phyloP scores from a whole-genome alignment of 1,284 basidiomycete genomes.

The Ganoderma multipileum region DNA sequence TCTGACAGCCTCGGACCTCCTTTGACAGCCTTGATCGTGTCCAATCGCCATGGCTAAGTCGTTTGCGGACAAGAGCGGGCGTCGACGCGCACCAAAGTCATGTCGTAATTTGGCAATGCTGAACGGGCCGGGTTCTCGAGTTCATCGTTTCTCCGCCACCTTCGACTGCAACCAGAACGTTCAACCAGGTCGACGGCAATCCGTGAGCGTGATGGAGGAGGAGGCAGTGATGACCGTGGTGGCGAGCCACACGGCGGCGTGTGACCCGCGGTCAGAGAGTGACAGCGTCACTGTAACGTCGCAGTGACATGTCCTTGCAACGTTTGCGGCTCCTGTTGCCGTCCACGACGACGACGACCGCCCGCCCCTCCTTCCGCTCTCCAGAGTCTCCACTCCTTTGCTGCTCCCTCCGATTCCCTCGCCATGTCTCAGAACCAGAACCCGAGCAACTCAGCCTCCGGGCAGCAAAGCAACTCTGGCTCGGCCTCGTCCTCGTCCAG shows the following conservation, averaged over 20 bases:
- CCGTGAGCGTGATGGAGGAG: not conserved
- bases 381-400: conserved; percentile 21
- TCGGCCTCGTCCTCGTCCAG: conserved; percentile 7
- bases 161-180: not conserved
- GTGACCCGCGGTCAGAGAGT: not conserved
- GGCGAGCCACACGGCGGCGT: not conserved
- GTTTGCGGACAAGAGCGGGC: not conserved
- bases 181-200: too few species aligned
- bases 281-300: not conserved
- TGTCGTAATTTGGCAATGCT: not conserved
- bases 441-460: not conserved
- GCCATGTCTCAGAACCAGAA: conserved; percentile 14
- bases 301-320: not conserved
- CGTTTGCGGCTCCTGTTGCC: conserved; percentile 3
- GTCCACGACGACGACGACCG: conserved; percentile 20
- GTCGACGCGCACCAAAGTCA: not conserved
- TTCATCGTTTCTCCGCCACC: not conserved
- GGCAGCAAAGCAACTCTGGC: conserved; percentile 11
- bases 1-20: too few species aligned
- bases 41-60: not conserved
- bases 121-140: not conserved
- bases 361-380: conserved; percentile 15
- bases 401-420: conserved; percentile 7
- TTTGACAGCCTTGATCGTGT: not conserved
- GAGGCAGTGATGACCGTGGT: not conserved